phyloP scores from a whole-genome alignment of 2,329 filamentous ascomycete genomes.

The Clonostachys rosea region DNA sequence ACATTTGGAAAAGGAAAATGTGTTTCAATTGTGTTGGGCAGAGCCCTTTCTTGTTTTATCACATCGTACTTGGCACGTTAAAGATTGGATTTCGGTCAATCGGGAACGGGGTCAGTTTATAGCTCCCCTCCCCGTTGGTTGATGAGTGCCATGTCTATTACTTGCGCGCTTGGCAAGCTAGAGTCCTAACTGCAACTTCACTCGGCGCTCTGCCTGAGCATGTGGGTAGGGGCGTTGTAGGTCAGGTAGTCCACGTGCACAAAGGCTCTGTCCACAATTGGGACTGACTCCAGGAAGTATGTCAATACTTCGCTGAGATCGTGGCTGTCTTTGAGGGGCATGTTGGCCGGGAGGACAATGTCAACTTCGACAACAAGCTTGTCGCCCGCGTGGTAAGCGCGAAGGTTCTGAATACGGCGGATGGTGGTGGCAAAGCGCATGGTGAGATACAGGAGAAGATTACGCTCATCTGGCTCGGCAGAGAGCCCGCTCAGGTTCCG shows the following conservation, averaged over 20 bases:
- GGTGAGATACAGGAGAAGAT: conserved; percentile 82
- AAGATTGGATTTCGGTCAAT: too few relatives aligned
- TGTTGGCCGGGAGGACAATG: conserved; percentile 74
- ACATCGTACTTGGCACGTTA: too few relatives aligned
- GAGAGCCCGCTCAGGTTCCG: conserved; percentile 76
- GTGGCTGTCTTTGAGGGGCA: conserved; percentile 73
- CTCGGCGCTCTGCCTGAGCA: conserved; percentile 26
- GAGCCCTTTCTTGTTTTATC: too few relatives aligned
- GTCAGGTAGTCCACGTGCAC: conserved; percentile 63
- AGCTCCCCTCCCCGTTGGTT: too few relatives aligned
- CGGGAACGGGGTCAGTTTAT: too few relatives aligned
- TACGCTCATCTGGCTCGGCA: conserved; percentile 75
- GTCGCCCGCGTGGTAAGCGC: conserved; percentile 81
- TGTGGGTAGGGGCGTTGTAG: conserved; percentile 58
- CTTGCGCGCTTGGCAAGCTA: too few relatives aligned
- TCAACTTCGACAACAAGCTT: conserved; percentile 81
- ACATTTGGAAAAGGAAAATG: too few relatives aligned
- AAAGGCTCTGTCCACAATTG: conserved; percentile 70
- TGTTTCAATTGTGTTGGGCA: too few relatives aligned
- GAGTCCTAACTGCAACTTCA: conserved; percentile 4
- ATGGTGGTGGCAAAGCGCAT: conserved; percentile 92
- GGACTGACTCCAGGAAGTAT: conserved; percentile 80
- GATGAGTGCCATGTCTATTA: too few relatives aligned
- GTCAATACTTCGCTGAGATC: conserved; percentile 74
- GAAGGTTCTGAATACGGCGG: conserved; percentile 76